Evolutionary conservation across 1,284 basidiomycete species (phyloP), one percentile per base, ranked within the genome.

Genomic region (Tylopilus sp.): DNA sequence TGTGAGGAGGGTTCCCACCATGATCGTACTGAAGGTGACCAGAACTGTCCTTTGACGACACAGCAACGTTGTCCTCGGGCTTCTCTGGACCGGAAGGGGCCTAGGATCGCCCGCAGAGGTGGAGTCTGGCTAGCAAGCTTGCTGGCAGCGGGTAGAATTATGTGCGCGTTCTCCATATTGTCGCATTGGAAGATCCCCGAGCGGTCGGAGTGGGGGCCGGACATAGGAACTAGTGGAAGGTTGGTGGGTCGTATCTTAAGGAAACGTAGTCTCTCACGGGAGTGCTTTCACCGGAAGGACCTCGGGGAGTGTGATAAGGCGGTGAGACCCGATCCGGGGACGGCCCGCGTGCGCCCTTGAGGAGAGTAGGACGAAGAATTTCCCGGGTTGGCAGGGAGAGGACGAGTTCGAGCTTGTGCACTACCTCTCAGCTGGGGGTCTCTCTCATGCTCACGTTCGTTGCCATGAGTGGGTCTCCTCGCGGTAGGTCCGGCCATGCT

Each of bases 1-100:
- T 84, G 18, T 72, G 83, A 19, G 79, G 77, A 63, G 78, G 75
- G 32, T 70, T 81, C 22, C 69, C 73, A 24, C 76, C 78, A 8
- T 71, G 73, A 33, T 74, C 70, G 39, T 77, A 75, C 51, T 78
- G 69, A 51, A 66, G 60, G 56, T 69, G 72, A 18, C 57, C 58
- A 6, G 58, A 36, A 13, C 53, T 66, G 12, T 79, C 80, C 68
- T 82, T 83, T 36, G 49, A 33, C 26, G 73, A 65, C 7, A 77
- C 69, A 60, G 78, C 75, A 13, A 83, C 78, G 67, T 92, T 89
- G 70, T 92, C 91, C 70, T 92, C 91, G 36, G 85, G 83, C 69
- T 93, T 91, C 74, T 93, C 76, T 94, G 91, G 4, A 93, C 86
- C 9, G 92, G 92, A 33, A 94, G 81, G 39, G 91, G 91, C 56